Evolutionary conservation across 2,329 filamentous ascomycete genomes (phyloP).

Genomic region (Elsinoe fawcettii): DNA sequence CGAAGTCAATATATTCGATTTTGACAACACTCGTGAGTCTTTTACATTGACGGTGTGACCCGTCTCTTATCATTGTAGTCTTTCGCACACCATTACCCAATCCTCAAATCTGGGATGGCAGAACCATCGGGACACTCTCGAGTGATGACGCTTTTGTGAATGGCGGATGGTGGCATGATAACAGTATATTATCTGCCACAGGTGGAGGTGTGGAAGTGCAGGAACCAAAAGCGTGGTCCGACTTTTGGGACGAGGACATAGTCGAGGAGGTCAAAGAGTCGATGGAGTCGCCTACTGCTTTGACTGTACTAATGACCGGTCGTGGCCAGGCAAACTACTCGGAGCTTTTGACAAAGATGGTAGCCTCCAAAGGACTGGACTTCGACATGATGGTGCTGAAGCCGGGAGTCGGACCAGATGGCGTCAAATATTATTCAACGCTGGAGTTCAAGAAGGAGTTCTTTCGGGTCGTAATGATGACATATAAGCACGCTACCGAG

Average conservation of each 20-base stretch:
- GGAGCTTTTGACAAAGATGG: slow-evolving; percentile 73
- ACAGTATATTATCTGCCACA: slow-evolving; percentile 73
- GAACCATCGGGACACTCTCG: slow-evolving; percentile 68
- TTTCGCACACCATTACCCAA: slow-evolving; percentile 91
- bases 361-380: slow-evolving; percentile 65
- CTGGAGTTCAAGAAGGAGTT: slow-evolving; percentile 91
- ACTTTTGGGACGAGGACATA: slow-evolving; percentile 95
- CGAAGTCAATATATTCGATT: slow-evolving; percentile 88
- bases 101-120: slow-evolving; percentile 72
- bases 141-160: slow-evolving; percentile 68
- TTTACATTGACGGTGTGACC: not conserved
- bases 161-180: slow-evolving; percentile 97
- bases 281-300: slow-evolving; percentile 73
- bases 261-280: slow-evolving; percentile 69
- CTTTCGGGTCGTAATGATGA: slow-evolving; percentile 71
- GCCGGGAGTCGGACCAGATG: slow-evolving; percentile 70
- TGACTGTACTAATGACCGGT: slow-evolving; percentile 82
- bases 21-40: slow-evolving; percentile 90
- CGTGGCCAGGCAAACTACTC: slow-evolving; percentile 70
- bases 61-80: slow-evolving; percentile 43
- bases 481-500: slow-evolving; percentile 75
- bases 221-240: slow-evolving; percentile 75
- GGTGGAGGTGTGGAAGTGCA: slow-evolving; percentile 76
- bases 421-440: slow-evolving; percentile 70
- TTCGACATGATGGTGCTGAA: slow-evolving; percentile 89